Base-by-base conservation (phyloP, 2,329 filamentous ascomycete genomes). In the Fusarium sp. region DNA sequence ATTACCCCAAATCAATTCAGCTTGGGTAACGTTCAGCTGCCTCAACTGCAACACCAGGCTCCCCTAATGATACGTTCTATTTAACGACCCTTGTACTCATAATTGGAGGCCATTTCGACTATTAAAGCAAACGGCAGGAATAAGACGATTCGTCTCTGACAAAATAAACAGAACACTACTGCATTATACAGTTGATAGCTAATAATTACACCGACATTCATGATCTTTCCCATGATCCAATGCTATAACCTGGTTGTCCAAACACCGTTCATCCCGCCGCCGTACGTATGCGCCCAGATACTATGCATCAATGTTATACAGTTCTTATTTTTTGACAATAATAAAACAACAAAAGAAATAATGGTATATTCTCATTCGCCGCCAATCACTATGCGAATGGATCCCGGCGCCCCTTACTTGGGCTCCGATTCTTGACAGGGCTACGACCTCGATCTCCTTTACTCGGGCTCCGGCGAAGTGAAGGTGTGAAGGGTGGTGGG, bases 401-500 rank as follows among this genome's bases (percentile, higher is more conserved):
- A 12, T 56, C 60, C 15, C 69, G 58, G 18, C 52, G 61, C 10
- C 64, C 71, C 70, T 82, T 83, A 69, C 73, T 78, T 0, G 80
- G 79, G 54, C 78, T 83, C 20, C 80, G 77, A 33, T 71, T 67
- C 74, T 87, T 87, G 10, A 81, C 72, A 1, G 85, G 85, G 54
- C 85, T 88, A 18, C 80, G 75, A 13, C 80, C 80, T 45, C 85
- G 78, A 7, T 86, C 84, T 1, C 77, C 79, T 71, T 88, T 88
- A 64, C 78, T 83, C 0, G 84, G 85, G 69, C 80, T 85, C 52
- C 82, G 79, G 53, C 83, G 80, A 9, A 76, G 73, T 9, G 81
- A 82, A 6, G 86, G 84, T 4, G 83, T 85, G 60, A 80, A 80
- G 7, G 81, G 80, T 5, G 82, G 77, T n/a, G 79, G 75, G 54